A percentile compares a stretch with the other conserved stretches of the same genome.
phyloP scores from a whole-genome alignment of 2,329 filamentous ascomycete genomes.

The Fusarium albosuccineum region DNA sequence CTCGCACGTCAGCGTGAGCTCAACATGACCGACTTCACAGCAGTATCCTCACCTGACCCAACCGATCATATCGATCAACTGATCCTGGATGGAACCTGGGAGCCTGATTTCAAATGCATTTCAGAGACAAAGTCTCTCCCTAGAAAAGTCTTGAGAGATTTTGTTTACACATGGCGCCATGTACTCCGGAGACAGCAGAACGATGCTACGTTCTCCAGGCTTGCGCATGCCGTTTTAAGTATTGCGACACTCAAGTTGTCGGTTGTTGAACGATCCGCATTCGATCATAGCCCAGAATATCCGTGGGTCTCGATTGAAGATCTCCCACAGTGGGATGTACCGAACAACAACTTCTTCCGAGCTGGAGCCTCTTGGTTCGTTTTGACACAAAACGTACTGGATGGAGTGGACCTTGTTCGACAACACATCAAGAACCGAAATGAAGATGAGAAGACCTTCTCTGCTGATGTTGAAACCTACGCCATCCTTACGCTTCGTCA shows the following conservation, averaged over 20 bases:
- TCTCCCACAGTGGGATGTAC: slow-evolving; percentile 1
- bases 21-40: slow-evolving; percentile 5
- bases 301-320: background rate
- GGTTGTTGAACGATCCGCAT: background rate
- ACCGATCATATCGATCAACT: slow-evolving; percentile 1
- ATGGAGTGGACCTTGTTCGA: slow-evolving; percentile 2
- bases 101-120: background rate
- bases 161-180: slow-evolving; percentile 1
- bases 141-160: slow-evolving; percentile 3
- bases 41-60: background rate
- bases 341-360: background rate
- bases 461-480: background rate
- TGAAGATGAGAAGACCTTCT: background rate
- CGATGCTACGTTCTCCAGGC: slow-evolving; percentile 1
- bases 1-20: slow-evolving; percentile 4
- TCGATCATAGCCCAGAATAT: background rate
- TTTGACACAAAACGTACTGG: background rate
- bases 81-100: background rate
- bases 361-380: slow-evolving; percentile 4
- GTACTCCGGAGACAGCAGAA: slow-evolving; percentile 5
- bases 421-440: background rate
- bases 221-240: slow-evolving; percentile 6
- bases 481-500: slow-evolving; percentile 5
- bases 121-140: background rate
- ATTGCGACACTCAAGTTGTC: slow-evolving; percentile 4